Conservation (phyloP, 192 early-diverging fungal species). For the Nowakowskiella sp. region DNA sequence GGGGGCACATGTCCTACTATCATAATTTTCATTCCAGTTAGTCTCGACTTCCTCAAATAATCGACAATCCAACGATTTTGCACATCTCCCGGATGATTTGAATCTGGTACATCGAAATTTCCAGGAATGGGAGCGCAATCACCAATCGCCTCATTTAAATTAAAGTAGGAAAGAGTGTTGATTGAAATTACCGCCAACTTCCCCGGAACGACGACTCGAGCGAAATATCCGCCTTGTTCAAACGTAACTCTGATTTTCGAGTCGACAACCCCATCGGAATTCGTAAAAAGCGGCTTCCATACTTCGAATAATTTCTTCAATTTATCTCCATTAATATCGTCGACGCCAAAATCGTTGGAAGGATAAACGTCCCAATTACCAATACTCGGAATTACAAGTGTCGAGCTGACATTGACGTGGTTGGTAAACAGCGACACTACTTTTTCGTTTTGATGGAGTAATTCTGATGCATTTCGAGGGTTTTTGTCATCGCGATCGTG, state of each 20-base stretch:
- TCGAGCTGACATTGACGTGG: slow-evolving; percentile 19
- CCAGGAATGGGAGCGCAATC: slow-evolving; percentile 5
- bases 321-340: slow-evolving; percentile 8
- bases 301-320: slow-evolving; percentile 28
- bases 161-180: slow-evolving; percentile 29
- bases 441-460: slow-evolving; percentile 15
- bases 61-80: slow-evolving; percentile 34
- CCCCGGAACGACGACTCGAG: slow-evolving; percentile 17
- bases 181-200: slow-evolving; percentile 17
- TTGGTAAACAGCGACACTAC: slow-evolving; percentile 17
- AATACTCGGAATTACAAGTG: slow-evolving; percentile 30
- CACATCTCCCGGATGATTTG: slow-evolving; percentile 20
- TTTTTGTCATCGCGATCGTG: slow-evolving; percentile 36
- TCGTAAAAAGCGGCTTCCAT: slow-evolving; percentile 28
- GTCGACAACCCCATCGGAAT: slow-evolving; percentile 2
- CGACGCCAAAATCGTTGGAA: slow-evolving; percentile 10
- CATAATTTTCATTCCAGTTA: slow-evolving; percentile 13
- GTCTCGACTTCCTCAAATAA: slow-evolving; percentile 11
- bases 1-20: slow-evolving; percentile 41
- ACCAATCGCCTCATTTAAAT: slow-evolving; percentile 16
- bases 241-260: slow-evolving; percentile 16
- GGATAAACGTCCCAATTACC: slow-evolving; percentile 45
- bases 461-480: slow-evolving; percentile 16
- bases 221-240: slow-evolving; percentile 26
- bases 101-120: neutral